Conservation (phyloP, 192 early-diverging fungal genomes). For the Chytriomyces sp. region DNA sequence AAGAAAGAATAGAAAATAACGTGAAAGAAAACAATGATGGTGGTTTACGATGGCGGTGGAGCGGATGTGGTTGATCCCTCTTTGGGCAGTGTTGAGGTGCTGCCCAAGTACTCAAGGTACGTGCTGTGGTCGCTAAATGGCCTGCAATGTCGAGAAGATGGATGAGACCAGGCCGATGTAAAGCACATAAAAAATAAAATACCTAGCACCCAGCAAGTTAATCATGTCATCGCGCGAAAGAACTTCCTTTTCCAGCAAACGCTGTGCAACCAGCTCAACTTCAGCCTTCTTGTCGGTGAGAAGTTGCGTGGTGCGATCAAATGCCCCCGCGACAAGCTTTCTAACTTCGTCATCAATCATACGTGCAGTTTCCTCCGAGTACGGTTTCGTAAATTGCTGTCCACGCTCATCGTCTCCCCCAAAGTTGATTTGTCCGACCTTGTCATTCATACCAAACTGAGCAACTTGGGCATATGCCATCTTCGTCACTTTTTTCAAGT, state of each 20-base stretch:
- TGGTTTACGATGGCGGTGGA: neutral
- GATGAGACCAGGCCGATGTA: neutral
- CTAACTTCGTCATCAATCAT: conserved; percentile 96
- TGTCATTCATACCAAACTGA: conserved; percentile 92
- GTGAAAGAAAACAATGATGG: neutral
- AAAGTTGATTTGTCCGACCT: conserved; percentile 87
- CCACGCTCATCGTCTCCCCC: conserved; percentile 67
- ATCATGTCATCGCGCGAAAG: conserved; percentile 96
- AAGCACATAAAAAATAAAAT: neutral
- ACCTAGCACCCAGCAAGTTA: conserved; percentile 74
- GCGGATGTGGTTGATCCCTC: neutral
- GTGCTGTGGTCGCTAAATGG: conserved; percentile 45
- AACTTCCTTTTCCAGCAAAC: conserved; percentile 96
- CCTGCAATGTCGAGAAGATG: conserved; percentile 32
- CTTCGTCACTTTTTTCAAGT: conserved; percentile 95
- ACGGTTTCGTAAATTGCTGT: conserved; percentile 91
- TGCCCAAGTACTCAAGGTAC: conserved; percentile 53
- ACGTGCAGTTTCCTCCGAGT: conserved; percentile 90
- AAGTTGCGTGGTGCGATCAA: conserved; percentile 80
- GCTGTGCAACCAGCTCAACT: conserved; percentile 90
- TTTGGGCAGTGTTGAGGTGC: conserved; percentile 5
- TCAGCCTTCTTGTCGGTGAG: conserved; percentile 82
- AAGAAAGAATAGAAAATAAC: neutral
- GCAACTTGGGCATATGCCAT: conserved; percentile 96
- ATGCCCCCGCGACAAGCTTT: conserved; percentile 78